phyloP scores from a whole-genome alignment of 768 basidiomycete species.

The Candolleomyces aberdarensis region DNA sequence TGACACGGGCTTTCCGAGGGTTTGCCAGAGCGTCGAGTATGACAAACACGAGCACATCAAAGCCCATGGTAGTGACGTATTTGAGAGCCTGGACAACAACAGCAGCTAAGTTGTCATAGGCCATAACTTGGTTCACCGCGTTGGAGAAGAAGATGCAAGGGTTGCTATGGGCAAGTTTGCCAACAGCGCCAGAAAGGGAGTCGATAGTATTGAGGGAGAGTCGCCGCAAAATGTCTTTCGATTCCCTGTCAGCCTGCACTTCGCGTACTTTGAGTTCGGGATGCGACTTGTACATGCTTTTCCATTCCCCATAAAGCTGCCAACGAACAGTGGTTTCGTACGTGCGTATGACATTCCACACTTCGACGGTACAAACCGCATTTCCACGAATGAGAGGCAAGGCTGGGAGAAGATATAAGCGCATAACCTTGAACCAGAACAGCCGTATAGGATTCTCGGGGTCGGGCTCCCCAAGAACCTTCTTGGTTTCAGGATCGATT shows the following conservation, averaged over 20 bases:
- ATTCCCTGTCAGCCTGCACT: conserved; percentile 82
- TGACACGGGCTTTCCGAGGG: conserved; percentile 75
- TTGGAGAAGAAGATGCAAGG: conserved; percentile 88
- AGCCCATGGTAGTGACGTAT: conserved; percentile 90
- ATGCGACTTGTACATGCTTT: conserved; percentile 67
- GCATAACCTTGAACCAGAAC: conserved; percentile 85
- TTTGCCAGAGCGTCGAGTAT: conserved; percentile 87
- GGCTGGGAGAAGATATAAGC: conserved; percentile 81
- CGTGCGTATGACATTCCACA: conserved; percentile 86
- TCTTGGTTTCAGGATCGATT: conserved; percentile 61
- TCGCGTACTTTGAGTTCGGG: conserved; percentile 77
- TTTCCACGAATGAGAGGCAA: conserved; percentile 83
- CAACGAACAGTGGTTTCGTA: conserved; percentile 82
- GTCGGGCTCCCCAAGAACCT: conserved; percentile 50
- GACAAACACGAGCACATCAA: conserved; percentile 87
- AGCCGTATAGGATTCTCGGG: conserved; percentile 55
- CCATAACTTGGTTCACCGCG: conserved; percentile 91
- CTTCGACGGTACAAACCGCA: conserved; percentile 84
- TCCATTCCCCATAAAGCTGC: conserved; percentile 96
- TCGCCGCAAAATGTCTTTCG: conserved; percentile 85
- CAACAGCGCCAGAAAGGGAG: conserved; percentile 80
- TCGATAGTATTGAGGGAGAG: conserved; percentile 83
- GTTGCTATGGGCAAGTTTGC: conserved; percentile 92
- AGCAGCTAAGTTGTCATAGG: conserved; percentile 89
- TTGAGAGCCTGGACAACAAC: conserved; percentile 88